Conservation (phyloP, 2,329 filamentous ascomycete genomes). For the Nemania serpens region DNA sequence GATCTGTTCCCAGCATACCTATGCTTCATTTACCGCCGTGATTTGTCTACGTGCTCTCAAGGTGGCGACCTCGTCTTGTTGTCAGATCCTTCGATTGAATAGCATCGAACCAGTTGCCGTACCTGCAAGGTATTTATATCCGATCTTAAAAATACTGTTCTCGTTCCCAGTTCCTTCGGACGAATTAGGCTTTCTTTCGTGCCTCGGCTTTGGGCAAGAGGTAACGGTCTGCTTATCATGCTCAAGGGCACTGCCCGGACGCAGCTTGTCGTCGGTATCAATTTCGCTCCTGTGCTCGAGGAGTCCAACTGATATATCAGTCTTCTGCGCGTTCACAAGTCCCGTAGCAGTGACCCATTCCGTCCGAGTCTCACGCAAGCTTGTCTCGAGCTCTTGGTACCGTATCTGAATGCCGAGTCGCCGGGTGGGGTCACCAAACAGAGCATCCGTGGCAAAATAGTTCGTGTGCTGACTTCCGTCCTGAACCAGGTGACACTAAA, state of each 20-base stretch:
- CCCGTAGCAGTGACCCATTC: not conserved
- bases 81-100: conserved; percentile 9
- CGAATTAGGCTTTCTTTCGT: not conserved
- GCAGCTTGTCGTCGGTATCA: not conserved
- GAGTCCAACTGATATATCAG: conserved; percentile 8
- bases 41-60: conserved; percentile 9
- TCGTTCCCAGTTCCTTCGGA: conserved; percentile 3
- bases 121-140: conserved; percentile 8
- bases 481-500: too few relatives aligned
- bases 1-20: conserved; percentile 1
- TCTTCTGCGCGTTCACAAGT: conserved; percentile 9
- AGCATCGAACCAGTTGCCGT: conserved; percentile 8
- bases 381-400: not conserved
- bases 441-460: too few relatives aligned
- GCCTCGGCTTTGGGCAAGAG: not conserved
- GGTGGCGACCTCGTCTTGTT: conserved; percentile 7
- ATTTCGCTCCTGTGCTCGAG: not conserved
- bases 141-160: conserved; percentile 9
- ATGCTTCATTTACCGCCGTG: conserved; percentile 9
- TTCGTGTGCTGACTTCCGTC: too few relatives aligned
- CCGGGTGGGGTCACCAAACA: too few relatives aligned
- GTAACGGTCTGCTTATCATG: not conserved
- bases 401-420: too few relatives aligned
- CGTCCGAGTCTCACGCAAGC: not conserved
- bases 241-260: not conserved